phyloP scores from a whole-genome alignment of 805 yeast genomes.

The Nematodospora valgi region DNA sequence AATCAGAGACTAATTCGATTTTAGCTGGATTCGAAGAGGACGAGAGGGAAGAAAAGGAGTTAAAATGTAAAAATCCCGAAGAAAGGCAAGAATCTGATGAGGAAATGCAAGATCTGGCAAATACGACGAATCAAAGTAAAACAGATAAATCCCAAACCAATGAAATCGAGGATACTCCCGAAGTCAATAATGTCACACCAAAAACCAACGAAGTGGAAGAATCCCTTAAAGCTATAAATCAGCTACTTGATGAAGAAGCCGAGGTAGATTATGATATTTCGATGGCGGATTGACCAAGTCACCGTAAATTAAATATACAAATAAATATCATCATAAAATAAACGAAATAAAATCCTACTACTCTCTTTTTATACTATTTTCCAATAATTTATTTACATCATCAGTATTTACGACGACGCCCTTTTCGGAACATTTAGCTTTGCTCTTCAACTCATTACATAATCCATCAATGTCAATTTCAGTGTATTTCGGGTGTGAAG shows the following conservation, averaged over 20 bases:
- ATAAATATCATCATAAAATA: neutral
- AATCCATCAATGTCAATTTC: constrained; percentile 93
- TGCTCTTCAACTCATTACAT: constrained; percentile 81
- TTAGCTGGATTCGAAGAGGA: constrained; percentile 1
- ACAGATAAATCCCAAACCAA: no score
- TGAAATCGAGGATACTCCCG: constrained; percentile 1
- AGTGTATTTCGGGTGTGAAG: constrained; percentile 89
- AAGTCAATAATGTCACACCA: no score
- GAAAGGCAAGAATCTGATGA: neutral
- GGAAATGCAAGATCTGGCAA: neutral
- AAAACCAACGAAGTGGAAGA: constrained; percentile 9
- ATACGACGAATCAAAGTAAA: neutral
- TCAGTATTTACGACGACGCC: constrained; percentile 84
- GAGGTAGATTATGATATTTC: constrained; percentile 34
- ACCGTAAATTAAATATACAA: neutral
- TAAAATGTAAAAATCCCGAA: no score
- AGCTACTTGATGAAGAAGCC: constrained; percentile 35
- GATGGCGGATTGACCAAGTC: constrained; percentile 14
- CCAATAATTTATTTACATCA: constrained; percentile 65
- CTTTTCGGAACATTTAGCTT: constrained; percentile 91
- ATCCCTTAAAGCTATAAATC: constrained; percentile 28
- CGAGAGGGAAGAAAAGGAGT: constrained; percentile 2
- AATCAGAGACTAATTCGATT: constrained; percentile 8
- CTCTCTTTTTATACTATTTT: constrained; percentile 15
- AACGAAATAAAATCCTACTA: neutral